Evolutionary conservation across 345 rosid species (phyloP).

Genomic region (Populus davidiana): DNA sequence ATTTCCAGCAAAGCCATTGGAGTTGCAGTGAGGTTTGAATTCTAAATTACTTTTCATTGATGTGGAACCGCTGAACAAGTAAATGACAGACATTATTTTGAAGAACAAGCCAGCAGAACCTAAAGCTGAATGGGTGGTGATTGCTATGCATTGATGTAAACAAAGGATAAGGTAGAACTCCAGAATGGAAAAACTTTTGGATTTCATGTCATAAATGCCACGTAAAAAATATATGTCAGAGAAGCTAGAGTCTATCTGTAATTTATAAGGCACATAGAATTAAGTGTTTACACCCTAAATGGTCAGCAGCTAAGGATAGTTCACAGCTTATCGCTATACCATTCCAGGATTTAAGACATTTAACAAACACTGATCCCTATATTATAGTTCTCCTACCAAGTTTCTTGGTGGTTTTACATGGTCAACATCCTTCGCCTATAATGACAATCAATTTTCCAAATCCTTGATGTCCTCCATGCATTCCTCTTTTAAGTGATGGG

Average conservation of each 20-base stretch:
- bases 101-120: neutral
- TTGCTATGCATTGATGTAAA: neutral
- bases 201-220: neutral
- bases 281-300: neutral
- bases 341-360: neutral
- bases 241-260: neutral
- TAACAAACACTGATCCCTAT: neutral
- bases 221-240: neutral
- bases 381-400: neutral
- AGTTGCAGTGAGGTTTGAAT: neutral
- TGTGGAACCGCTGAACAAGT: neutral
- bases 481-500: neutral
- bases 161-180: neutral
- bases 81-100: neutral
- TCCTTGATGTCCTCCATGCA: neutral
- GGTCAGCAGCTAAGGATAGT: neutral
- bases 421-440: neutral
- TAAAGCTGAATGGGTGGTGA: neutral
- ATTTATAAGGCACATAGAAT: neutral
- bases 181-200: neutral
- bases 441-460: neutral
- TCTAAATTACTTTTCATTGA: neutral
- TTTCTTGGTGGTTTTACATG: neutral
- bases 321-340: neutral
- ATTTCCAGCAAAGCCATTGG: neutral